Percentiles rank a stretch among this genome's conserved stretches.
Conservation (phyloP, 31 red algal species). For the Odonthalia washingtoniensis region DNA sequence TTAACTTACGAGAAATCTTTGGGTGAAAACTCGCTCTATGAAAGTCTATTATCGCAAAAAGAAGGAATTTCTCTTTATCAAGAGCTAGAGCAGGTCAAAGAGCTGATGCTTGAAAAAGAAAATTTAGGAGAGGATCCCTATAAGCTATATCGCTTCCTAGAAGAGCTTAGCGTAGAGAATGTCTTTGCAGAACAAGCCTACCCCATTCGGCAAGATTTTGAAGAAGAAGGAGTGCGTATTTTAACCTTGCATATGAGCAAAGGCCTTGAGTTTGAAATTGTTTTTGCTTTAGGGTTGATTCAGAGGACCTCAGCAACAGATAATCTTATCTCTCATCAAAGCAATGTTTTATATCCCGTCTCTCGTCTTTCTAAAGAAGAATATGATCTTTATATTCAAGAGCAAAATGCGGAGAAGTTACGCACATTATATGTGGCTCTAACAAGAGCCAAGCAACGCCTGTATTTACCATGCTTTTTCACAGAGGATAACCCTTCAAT, state of each 20-base stretch:
- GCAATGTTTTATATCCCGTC: not conserved
- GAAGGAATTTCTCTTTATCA: too few relatives aligned
- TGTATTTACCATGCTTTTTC: not conserved
- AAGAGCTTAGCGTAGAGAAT: too few relatives aligned
- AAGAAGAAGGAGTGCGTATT: constrained; percentile 22
- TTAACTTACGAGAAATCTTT: too few relatives aligned
- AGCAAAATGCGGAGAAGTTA: not conserved
- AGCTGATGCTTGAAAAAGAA: too few relatives aligned
- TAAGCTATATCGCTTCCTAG: too few relatives aligned
- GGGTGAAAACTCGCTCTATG: too few relatives aligned
- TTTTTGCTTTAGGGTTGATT: constrained; percentile 5
- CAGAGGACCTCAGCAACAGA: not conserved
- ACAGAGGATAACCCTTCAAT: too few relatives aligned
- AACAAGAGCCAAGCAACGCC: constrained; percentile 17
- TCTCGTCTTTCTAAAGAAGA: not conserved
- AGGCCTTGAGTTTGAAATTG: constrained; percentile 29
- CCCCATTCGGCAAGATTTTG: not conserved
- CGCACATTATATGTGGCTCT: constrained; percentile 22
- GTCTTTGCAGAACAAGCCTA: too few relatives aligned
- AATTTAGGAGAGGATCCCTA: too few relatives aligned
- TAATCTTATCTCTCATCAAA: not conserved
- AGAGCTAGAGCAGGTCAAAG: too few relatives aligned
- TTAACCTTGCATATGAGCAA: constrained; percentile 25
- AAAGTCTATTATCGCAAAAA: too few relatives aligned
- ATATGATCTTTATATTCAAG: not conserved